phyloP scores from a whole-genome alignment of 495 filamentous ascomycete genomes.

The Penicillium soppii region DNA sequence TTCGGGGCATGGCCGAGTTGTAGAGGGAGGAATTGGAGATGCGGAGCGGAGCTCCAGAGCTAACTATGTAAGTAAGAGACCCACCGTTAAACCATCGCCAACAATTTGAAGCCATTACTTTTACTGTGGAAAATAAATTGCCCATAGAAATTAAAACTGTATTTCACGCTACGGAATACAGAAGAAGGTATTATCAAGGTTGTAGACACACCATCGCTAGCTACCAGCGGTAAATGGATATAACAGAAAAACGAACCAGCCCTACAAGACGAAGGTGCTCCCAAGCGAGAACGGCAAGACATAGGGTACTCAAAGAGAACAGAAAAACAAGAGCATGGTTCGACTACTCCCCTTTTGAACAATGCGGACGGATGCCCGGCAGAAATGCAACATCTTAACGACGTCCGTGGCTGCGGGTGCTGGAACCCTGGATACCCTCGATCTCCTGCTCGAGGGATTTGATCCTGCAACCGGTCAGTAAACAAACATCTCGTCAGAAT shows the following conservation, averaged over 20 bases:
- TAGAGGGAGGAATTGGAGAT: conserved; percentile 3
- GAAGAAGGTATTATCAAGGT: conserved; percentile 50
- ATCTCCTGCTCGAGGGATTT: conserved; percentile 93
- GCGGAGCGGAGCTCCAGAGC: conserved; percentile 6
- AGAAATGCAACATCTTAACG: conserved; percentile 58
- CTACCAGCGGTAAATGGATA: conserved; percentile 46
- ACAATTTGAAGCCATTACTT: not conserved
- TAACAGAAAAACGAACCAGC: conserved; percentile 35
- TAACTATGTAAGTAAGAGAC: too few relatives aligned
- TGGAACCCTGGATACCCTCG: conserved; percentile 87
- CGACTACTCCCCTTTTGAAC: conserved; percentile 36
- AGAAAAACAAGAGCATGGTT: conserved; percentile 35
- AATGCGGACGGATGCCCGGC: conserved; percentile 21
- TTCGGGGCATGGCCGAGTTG: conserved; percentile 30
- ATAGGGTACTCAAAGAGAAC: conserved; percentile 44
- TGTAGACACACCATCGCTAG: conserved; percentile 51
- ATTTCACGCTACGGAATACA: conserved; percentile 42
- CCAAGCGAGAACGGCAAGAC: conserved; percentile 27
- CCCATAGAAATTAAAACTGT: conserved; percentile 24
- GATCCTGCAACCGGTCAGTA: conserved; percentile 59
- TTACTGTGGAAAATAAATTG: not conserved
- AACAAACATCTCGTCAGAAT: not conserved
- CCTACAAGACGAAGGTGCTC: conserved; percentile 28
- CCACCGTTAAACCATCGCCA: too few relatives aligned
- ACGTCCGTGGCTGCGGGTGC: conserved; percentile 91